Conservation (phyloP, 2,329 filamentous ascomycete genomes). For the Apiospora malaysiana region DNA sequence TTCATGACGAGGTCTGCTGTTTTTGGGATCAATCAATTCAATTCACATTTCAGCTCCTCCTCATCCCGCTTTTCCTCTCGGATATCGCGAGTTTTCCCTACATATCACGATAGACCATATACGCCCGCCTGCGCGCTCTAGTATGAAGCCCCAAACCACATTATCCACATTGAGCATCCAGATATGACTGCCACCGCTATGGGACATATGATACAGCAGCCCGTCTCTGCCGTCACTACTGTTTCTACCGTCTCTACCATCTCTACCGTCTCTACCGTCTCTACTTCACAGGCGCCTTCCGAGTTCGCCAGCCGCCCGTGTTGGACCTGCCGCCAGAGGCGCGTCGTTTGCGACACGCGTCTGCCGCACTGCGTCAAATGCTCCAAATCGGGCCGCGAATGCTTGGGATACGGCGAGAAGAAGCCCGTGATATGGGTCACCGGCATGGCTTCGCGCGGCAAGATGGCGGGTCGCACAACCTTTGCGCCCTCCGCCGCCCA, state of each 20-base stretch:
- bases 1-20: not conserved
- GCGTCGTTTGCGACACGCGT: slow-evolving; percentile 26
- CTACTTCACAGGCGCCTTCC: not conserved
- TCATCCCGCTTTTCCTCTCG: not conserved
- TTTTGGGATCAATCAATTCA: not conserved
- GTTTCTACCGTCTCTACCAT: not conserved
- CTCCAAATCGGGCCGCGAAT: slow-evolving; percentile 22
- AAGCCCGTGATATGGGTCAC: slow-evolving; percentile 25
- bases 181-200: not conserved
- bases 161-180: not conserved
- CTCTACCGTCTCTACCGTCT: not conserved
- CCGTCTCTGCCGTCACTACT: too few relatives aligned
- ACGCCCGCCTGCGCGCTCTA: not conserved
- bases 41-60: not conserved
- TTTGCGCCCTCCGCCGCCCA: not conserved
- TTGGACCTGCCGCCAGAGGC: slow-evolving; percentile 27
- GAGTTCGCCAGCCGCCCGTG: slow-evolving; percentile 22
- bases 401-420: slow-evolving; percentile 22
- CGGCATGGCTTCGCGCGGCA: slow-evolving; percentile 24
- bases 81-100: not conserved
- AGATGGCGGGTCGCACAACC: slow-evolving; percentile 22
- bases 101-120: not conserved
- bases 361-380: slow-evolving; percentile 27
- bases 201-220: not conserved
- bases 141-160: not conserved